Base-by-base conservation (phyloP, 2,329 filamentous ascomycete species). In the Emergomyces pasteurianus region DNA sequence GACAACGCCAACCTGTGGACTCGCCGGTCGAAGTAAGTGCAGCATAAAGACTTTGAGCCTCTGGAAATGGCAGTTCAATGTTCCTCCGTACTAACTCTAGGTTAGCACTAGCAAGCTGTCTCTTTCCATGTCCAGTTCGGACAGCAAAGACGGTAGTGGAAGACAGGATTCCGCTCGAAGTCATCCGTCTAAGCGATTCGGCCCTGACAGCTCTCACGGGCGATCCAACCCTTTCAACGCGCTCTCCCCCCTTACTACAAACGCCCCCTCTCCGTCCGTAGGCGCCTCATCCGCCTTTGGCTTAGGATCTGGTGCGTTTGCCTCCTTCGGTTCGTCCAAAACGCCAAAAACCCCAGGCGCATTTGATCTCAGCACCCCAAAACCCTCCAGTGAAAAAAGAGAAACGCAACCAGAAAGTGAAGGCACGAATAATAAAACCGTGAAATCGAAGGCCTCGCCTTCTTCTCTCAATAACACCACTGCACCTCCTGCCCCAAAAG, bases 231-330 rank as follows among this genome's bases (percentile, higher is more conserved):
- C 90, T 28, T 92, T 96, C 79, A 88, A 85, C 74, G 80, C 85
- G 67, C 83, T 89, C 67, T 85, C 89, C 56, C 86, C 87, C 63
- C 84, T 88, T 69, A 85, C 83, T 63, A 83, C 81, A 58, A 84
- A 83, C 61, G 79, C 91, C 60, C 82, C 87, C 42, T 92, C 90
- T 10, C 90, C 91, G 16, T 90, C 88, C 14, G 82, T 84, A 59
- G 83, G 83, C 67, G 90, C 89, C 60, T 91, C 90, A 21, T 92
- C 88, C 69, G 92, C 92, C 62, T 99, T 99, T 76, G 92, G 91
- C 58, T 80, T 99, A 63, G 94, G 94, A 47, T 95, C 90, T 21
- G 94, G 94, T 67, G 94, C 94, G 60, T 99, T 99, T 74, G 92
- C 92, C 46, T 95, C 92, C n/a, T 95, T 95, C 74, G 92, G 92